Conservation (phyloP, 2,329 filamentous ascomycete genomes). For the Phaeosphaeriaceae sp. region DNA sequence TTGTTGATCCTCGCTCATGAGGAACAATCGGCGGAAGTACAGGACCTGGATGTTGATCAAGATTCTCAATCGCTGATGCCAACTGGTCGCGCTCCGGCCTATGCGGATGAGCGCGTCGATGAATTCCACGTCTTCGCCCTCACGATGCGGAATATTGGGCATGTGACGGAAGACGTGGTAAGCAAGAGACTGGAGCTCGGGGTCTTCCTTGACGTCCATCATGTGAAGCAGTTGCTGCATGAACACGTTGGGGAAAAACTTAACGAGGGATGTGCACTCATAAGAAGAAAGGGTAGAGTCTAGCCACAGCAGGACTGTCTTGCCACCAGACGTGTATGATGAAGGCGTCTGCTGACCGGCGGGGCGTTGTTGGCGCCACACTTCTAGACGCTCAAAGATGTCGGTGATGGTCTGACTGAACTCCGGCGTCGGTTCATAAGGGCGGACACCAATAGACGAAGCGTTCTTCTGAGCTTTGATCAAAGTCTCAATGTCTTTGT, state of each 20-base stretch:
- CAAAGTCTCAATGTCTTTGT: conserved; percentile 76
- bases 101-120: conserved; percentile 87
- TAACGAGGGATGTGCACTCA: conserved; percentile 88
- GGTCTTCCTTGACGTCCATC: conserved; percentile 99
- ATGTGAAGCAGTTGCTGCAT: conserved; percentile 95
- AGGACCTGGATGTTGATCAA: conserved; percentile 99
- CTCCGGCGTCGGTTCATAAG: conserved; percentile 79
- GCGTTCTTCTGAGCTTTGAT: conserved; percentile 78
- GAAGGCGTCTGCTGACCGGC: conserved; percentile 93
- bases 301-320: conserved; percentile 94
- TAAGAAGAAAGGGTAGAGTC: conserved; percentile 89
- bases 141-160: conserved; percentile 90
- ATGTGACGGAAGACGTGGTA: conserved; percentile 97
- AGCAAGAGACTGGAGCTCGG: conserved; percentile 89
- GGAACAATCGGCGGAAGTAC: conserved; percentile 94
- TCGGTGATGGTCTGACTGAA: conserved; percentile 75
- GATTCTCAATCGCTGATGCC: conserved; percentile 94
- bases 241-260: conserved; percentile 88
- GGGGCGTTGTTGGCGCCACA: conserved; percentile 83
- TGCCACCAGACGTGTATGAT: conserved; percentile 92
- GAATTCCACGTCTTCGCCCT: conserved; percentile 83
- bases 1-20: conserved; percentile 77
- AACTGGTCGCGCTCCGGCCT: conserved; percentile 81
- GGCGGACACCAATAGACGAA: conserved; percentile 83
- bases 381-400: conserved; percentile 80